Evolutionary conservation across 352 stramenopile species (phyloP).

Genomic region (Pythium brachiatum): DNA sequence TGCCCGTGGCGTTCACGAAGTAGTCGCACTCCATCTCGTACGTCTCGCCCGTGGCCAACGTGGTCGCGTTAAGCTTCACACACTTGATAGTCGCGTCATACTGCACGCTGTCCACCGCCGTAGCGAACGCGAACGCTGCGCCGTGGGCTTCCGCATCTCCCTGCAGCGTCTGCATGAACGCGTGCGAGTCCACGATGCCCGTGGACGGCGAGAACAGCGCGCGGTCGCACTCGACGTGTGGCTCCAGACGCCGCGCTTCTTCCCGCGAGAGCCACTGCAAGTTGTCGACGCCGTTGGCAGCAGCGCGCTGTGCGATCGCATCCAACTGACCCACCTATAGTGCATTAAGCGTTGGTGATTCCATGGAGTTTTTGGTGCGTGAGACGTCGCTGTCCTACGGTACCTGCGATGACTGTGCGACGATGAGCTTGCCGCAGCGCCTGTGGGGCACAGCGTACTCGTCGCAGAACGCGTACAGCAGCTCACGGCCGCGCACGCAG

Average conservation of each 20-base stretch:
- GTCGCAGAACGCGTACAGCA: conserved; percentile 92
- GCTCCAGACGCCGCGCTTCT: conserved; percentile 47
- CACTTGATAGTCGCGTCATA: conserved; percentile 25
- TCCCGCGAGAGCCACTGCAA: conserved; percentile 45
- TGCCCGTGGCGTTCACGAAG: conserved; percentile 92
- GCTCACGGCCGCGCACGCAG: conserved; percentile 86
- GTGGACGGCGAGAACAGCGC: conserved; percentile 93
- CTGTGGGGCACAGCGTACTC: conserved; percentile 73
- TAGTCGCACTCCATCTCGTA: conserved; percentile 86
- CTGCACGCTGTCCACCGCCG: conserved; percentile 44
- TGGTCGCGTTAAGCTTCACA: conserved; percentile 9
- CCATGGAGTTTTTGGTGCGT: not conserved
- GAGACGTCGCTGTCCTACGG: not conserved
- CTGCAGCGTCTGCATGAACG: conserved; percentile 89
- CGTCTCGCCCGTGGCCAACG: conserved; percentile 37
- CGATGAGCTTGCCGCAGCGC: conserved; percentile 95
- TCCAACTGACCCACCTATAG: conserved; percentile 39
- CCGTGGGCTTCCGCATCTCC: conserved; percentile 89
- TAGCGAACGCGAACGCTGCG: conserved; percentile 73
- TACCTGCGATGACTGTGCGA: conserved; percentile 74
- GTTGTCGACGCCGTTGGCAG: conserved; percentile 57
- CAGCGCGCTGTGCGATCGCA: conserved; percentile 35
- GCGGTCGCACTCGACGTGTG: conserved; percentile 52
- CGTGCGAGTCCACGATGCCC: conserved; percentile 94
- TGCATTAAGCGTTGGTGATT: too few species aligned